Evolutionary conservation across 2,329 filamentous ascomycete genomes (phyloP), one percentile per base, ranked within the genome.

Genomic region (Fusarium paranaense): DNA sequence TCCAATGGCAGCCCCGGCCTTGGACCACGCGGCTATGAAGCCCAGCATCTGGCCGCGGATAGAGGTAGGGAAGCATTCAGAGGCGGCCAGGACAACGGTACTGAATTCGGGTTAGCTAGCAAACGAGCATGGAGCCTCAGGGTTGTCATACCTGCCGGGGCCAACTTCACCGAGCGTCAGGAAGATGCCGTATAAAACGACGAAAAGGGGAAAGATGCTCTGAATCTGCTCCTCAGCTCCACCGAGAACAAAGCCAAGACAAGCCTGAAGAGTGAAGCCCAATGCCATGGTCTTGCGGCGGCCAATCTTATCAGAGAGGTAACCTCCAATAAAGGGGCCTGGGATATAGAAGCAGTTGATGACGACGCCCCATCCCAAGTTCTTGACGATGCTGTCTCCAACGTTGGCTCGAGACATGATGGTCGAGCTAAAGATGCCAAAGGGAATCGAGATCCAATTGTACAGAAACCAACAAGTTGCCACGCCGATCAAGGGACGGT

Each of bases 401-500:
- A 83, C 74, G 32, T 85, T 85, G 32, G 85, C 79, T 27, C 83
- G 80, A 5, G 79, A 78, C 60, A 88, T 84, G 66, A 90, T 89
- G 25, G 87, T 88, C 1, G 86, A 86, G 64, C 85, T 86, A 78
- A 90, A 90, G 32, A 90, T 83, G 10, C 87, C 87, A 69, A 89
- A 89, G 0, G 88, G 88, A 62, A 88, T 87, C 0, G 86, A 85
- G 45, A 90, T 85, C 77, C 86, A 90, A 75, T 90, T 87, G 76
- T 90, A 85, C 30, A 84, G 78, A 76, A 89, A 89, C 87, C 87
- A 89, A 11, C 85, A 83, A 1, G 83, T 69, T 3, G 86, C 83
- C 8, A 84, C 83, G 16, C 88, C 87, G 5, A 89, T 75, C 50
- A 90, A 78, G 0, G 85, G 85, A 5, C 85, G 82, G 81, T 85